Evolutionary conservation across 1,139 yeast species (phyloP), one percentile per base, ranked within the genome.

Genomic region (Cylindricascospora bacillispora): DNA sequence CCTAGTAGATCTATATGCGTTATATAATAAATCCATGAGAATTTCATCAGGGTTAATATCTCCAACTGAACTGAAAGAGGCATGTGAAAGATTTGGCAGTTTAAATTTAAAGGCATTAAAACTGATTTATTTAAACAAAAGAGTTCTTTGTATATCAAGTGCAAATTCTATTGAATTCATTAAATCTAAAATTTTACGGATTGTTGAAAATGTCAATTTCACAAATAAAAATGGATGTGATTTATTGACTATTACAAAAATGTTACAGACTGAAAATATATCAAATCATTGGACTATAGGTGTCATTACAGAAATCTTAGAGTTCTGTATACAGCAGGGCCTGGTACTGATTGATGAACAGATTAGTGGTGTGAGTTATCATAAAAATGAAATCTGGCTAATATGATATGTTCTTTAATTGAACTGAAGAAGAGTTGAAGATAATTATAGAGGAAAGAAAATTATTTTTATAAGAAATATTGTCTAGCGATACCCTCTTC

Each of bases 251-350:
- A 32, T 54, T 14, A 43, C 43, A 30, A 38, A 53, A 33, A 24
- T 34, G 30, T 20, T 44, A 12, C 16, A 19, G 6, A 15, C 27
- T 32, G 33, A 41, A 5, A 43, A 44, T 18, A 46, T 70, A 32
- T 66, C 65, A 38, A 65, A 76, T 38, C 60, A 61, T 21, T 81
- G 92, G 86, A 73, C 86, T 12, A 62, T 75, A 25, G 69, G 72
- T 19, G 73, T 82, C 12, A 67, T 86, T 3, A 62, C 60, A 11
- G 92, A 81, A 46, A 82, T 81, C 39, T 53, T 82, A 12, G 73
- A 71, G 32, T 59, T 64, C 35, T 73, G 80, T 15, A 67, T 79
- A 21, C 64, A 62, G 5, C 49, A 56, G 3, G 89, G 85, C 1
- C 54, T 56, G 1, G 47, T 81, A 2, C 72, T 78, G 7, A 62